These are phyloP conservation scores for Exophiala bonariae DNA, from an alignment of 2,329 filamentous ascomycete genomes.

Conservation along the genomic window DNA sequence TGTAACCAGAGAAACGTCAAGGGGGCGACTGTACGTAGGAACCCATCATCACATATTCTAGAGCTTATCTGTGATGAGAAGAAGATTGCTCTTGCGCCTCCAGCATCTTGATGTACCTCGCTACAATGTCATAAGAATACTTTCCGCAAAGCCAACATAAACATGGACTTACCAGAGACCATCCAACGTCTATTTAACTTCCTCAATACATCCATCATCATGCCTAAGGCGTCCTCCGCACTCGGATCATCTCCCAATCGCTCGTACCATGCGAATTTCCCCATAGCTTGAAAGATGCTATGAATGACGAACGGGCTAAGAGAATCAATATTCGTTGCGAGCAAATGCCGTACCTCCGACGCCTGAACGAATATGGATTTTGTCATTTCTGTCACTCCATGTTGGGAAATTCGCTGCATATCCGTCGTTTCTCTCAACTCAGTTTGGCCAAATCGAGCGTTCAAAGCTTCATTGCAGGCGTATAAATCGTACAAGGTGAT, in stretches of 20 bases:
- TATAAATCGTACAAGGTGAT: slow-evolving; percentile 8
- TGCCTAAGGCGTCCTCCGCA: not conserved
- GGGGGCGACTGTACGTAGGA: no score
- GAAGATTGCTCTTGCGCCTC: no score
- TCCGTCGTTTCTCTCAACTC: slow-evolving; percentile 4
- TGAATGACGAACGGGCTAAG: slow-evolving; percentile 1
- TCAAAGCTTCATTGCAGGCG: slow-evolving; percentile 10
- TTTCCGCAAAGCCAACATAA: no score
- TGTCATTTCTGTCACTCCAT: slow-evolving; percentile 2
- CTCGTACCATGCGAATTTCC: slow-evolving; percentile 4
- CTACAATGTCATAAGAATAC: no score
- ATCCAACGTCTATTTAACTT: slow-evolving; percentile 4
- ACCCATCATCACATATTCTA: no score
- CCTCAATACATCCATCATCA: slow-evolving; percentile 2
- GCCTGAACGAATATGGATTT: slow-evolving; percentile 1
- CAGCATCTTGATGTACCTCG: not conserved
- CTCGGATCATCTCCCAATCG: not conserved
- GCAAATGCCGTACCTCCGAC: not conserved
- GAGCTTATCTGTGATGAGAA: no score
- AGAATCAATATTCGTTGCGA: not conserved
- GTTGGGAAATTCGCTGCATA: slow-evolving; percentile 9
- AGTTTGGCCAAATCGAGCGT: not conserved
- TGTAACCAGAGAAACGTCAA: no score
- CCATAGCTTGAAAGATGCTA: slow-evolving; percentile 2
- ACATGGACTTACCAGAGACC: slow-evolving; percentile 4